A percentile compares a stretch with the other conserved stretches of the same genome.
phyloP scores from a whole-genome alignment of 2,329 filamentous ascomycete species.

The Curvularia hawaiiensis region DNA sequence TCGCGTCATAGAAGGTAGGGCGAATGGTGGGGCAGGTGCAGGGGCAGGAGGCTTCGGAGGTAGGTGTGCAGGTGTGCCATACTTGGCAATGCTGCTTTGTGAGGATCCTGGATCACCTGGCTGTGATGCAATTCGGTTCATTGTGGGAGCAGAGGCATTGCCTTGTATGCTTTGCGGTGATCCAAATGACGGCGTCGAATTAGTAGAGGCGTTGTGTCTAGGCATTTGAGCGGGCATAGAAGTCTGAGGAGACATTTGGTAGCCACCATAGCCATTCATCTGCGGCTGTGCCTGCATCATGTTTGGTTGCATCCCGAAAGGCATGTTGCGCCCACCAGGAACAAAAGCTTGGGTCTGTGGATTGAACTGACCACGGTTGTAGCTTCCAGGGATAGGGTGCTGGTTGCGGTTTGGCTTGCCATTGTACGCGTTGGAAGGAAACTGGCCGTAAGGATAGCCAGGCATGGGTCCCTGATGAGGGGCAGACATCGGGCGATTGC shows the following conservation, averaged over 20 bases:
- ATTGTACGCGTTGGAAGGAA: slow-evolving; percentile 67
- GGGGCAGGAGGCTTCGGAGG: slow-evolving; percentile 61
- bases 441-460: slow-evolving; percentile 77
- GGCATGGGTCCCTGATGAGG: slow-evolving; percentile 44
- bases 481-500: slow-evolving; percentile 46
- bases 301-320: slow-evolving; percentile 41
- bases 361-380: slow-evolving; percentile 85
- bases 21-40: slow-evolving; percentile 36
- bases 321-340: slow-evolving; percentile 59
- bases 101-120: slow-evolving; percentile 25
- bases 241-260: slow-evolving; percentile 29
- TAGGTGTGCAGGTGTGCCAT: slow-evolving; percentile 59
- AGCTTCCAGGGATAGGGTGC: slow-evolving; percentile 85
- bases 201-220: slow-evolving; percentile 35
- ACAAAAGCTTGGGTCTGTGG: slow-evolving; percentile 93
- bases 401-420: slow-evolving; percentile 71
- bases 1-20: slow-evolving; percentile 25
- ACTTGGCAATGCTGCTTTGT: slow-evolving; percentile 60
- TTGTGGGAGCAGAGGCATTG: slow-evolving; percentile 23
- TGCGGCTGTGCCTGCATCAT: slow-evolving; percentile 40
- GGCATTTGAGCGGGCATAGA: slow-evolving; percentile 35
- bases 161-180: slow-evolving; percentile 37
- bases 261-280: slow-evolving; percentile 39
- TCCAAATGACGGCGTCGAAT: slow-evolving; percentile 36
- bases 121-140: slow-evolving; percentile 36